Evolutionary conservation across 73 alveolate genomes (phyloP).

Genomic region (Paramecium primaurelia): DNA sequence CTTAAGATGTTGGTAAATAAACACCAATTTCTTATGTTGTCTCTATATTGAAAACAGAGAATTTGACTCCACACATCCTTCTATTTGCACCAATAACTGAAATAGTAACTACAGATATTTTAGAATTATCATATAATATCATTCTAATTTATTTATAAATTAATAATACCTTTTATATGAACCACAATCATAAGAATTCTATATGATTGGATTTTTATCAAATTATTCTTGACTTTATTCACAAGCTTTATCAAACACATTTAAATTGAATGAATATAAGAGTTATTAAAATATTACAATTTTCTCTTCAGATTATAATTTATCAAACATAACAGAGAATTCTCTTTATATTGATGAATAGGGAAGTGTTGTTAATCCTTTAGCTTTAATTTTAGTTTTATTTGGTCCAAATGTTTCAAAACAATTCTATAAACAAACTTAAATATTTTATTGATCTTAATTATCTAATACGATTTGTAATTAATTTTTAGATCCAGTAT

Average conservation of each 20-base stretch:
- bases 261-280: constrained; percentile 30
- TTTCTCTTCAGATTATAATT: not conserved
- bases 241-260: constrained; percentile 19
- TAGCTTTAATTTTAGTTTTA: not conserved
- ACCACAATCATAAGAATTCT: constrained; percentile 39
- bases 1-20: constrained; percentile 2
- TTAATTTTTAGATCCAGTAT: constrained; percentile 12
- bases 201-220: constrained; percentile 33
- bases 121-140: not conserved
- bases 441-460: not conserved
- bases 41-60: not conserved
- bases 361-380: not conserved
- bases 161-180: not conserved
- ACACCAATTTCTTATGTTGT: not conserved
- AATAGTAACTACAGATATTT: not conserved
- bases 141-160: not conserved
- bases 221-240: not conserved
- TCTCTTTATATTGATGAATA: constrained; percentile 1
- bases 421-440: constrained; percentile 1
- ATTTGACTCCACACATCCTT: constrained; percentile 43
- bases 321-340: constrained; percentile 6
- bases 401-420: constrained; percentile 42
- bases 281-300: not conserved
- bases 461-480: not conserved
- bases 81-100: constrained; percentile 41